Percentiles rank a stretch among this genome's conserved stretches.
These are phyloP conservation scores for Amanita thiersii DNA, from an alignment of 768 basidiomycete species.

Conservation along the genomic window DNA sequence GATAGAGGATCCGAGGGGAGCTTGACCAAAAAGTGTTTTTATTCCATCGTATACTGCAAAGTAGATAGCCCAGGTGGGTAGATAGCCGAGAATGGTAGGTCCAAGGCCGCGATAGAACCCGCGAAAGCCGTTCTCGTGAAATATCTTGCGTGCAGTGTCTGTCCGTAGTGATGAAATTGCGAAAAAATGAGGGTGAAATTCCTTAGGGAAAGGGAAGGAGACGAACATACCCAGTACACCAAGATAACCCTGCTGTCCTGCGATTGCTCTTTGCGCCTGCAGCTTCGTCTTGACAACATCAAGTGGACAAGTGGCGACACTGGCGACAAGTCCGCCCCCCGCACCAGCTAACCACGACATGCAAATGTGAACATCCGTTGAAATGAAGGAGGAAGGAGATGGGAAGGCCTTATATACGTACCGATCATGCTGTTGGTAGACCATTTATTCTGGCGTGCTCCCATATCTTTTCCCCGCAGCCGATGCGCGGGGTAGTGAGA, in stretches of 20 bases:
- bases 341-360: constrained; percentile 63
- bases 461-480: constrained; percentile 63
- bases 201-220: background rate
- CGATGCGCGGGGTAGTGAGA: constrained; percentile 38
- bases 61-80: constrained; percentile 99
- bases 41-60: constrained; percentile 97
- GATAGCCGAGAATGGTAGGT: constrained; percentile 92
- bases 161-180: constrained; percentile 10
- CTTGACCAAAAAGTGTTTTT: constrained; percentile 74
- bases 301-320: constrained; percentile 91
- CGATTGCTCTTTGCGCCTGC: constrained; percentile 80
- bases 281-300: constrained; percentile 97
- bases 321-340: constrained; percentile 88
- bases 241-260: constrained; percentile 65
- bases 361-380: constrained; percentile 2
- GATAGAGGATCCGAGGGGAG: constrained; percentile 33
- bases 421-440: constrained; percentile 79
- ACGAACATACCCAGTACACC: constrained; percentile 60
- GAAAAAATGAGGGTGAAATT: constrained; percentile 1
- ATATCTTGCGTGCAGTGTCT: constrained; percentile 34
- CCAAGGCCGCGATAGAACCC: constrained; percentile 97
- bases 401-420: too few relatives aligned
- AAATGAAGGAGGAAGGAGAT: background rate
- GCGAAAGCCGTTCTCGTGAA: constrained; percentile 66
- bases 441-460: constrained; percentile 51